Percentiles rank a stretch among this genome's conserved stretches.
Evolutionary conservation across 140 eudicot genomes (phyloP).

Genomic region (Anethum foeniculum): DNA sequence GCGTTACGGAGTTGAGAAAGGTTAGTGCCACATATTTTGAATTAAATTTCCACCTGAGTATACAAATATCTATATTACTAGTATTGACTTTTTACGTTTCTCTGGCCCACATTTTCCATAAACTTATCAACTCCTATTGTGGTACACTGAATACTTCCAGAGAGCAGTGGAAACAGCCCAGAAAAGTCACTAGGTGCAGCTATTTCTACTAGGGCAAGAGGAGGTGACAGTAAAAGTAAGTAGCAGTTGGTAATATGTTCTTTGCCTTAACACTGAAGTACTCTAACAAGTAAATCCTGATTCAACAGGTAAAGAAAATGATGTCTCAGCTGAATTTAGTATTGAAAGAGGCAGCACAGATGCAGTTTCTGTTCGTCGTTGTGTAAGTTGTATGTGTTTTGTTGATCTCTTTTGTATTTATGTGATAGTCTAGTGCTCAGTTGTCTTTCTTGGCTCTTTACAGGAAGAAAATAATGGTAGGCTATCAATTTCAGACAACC

Average conservation of each 20-base stretch:
- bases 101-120: background rate
- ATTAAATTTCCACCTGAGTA: background rate
- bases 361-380: conserved; percentile 44
- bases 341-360: conserved; percentile 24
- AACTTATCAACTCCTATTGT: background rate
- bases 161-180: conserved; percentile 36
- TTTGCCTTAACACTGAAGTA: conserved; percentile 2
- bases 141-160: conserved; percentile 33
- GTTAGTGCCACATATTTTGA: conserved; percentile 28
- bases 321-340: conserved; percentile 15
- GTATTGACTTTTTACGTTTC: background rate
- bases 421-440: conserved; percentile 24
- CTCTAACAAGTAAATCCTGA: background rate
- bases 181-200: conserved; percentile 31
- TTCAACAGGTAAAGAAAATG: conserved; percentile 48
- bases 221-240: conserved; percentile 33
- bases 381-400: conserved; percentile 93
- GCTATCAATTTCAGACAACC: conserved; percentile 32
- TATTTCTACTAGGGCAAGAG: conserved; percentile 17
- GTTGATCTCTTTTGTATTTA: conserved; percentile 16
- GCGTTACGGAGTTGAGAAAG: conserved; percentile 53
- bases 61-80: background rate
- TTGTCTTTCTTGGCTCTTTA: conserved; percentile 14
- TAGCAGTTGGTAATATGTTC: background rate
- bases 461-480: conserved; percentile 74